Percentiles rank a stretch among this genome's conserved stretches.
Evolutionary conservation across 148 eudicot species (phyloP).

Genomic region (Rhododendron molle): DNA sequence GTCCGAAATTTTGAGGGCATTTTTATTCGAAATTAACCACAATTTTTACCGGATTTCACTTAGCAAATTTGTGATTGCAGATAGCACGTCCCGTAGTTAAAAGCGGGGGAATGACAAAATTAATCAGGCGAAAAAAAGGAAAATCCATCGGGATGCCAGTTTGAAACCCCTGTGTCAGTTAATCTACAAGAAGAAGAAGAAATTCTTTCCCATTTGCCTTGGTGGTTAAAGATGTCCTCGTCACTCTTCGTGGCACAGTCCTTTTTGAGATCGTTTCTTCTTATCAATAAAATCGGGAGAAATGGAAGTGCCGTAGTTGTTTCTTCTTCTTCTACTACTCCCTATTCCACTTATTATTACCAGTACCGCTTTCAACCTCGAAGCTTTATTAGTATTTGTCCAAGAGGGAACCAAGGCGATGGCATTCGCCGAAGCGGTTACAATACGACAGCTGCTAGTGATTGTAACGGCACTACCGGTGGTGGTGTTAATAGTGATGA

Average conservation of each 20-base stretch:
- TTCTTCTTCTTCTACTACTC: background rate
- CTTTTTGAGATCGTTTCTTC: background rate
- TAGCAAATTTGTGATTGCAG: no score
- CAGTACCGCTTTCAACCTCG: background rate
- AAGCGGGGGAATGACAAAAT: no score
- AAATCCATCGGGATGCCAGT: no score
- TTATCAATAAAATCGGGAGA: slow-evolving; percentile 1
- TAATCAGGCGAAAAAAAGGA: no score
- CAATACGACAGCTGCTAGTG: background rate
- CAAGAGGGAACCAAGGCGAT: background rate
- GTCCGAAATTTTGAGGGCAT: no score
- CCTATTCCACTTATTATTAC: background rate
- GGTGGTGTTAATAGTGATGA: background rate
- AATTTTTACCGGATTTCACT: no score
- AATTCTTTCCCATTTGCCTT: background rate
- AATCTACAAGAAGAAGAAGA: background rate
- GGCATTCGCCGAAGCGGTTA: slow-evolving; percentile 8
- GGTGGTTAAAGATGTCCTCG: background rate
- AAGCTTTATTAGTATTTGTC: background rate
- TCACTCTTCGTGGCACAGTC: background rate
- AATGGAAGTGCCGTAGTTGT: background rate
- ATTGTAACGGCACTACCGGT: background rate
- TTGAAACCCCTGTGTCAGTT: no score
- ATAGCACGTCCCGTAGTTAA: no score
- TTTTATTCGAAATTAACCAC: no score